Base-by-base conservation (phyloP, 768 basidiomycete genomes). In the Russula sp. region DNA sequence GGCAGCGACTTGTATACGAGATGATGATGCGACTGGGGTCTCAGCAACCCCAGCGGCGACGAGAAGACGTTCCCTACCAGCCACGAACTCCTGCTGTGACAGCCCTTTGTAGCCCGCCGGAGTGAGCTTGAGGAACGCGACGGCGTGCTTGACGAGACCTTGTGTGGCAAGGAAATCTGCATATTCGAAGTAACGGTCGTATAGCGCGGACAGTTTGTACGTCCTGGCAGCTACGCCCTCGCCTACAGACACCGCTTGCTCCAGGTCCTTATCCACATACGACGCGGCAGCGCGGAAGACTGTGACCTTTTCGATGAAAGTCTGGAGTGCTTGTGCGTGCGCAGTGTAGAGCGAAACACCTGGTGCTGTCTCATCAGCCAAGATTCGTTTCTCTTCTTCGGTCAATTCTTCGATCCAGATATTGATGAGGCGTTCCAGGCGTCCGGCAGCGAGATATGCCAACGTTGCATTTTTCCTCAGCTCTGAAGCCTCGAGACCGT, bases 181-280 rank as follows among this genome's bases (percentile, higher is more conserved):
- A 68, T 98, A 99, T 73, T 98, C 97, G 69, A 90, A 85, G 77
- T 97, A 98, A 14, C 88, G 82, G 69, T 98, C 94, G 70, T 99
- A 98, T 50, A 99, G 75, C 9, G 77, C 78, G 0, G 90, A 84
- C 18, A 98, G 81, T 73, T 92, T 93, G 80, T 88, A 98, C 1
- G 83, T 77, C 72, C 86, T 82, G 5, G 77, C 74, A 48, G 81
- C 77, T 5, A 77, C 78, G 32, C 77, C 75, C 5, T 70, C 76
- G 0, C 70, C 70, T 9, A 71, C 71, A 10, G 78, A 70, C 0
- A 73, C 63, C 1, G 72, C 67, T 52, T 58, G 64, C 2, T 73
- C 70, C 41, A 98, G 78, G 64, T 95, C 94, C 16, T 74, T 73
- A 68, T 94, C 92, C 64, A 82, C 77, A 70, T 93, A 95, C 14